Base-by-base conservation (phyloP, 164 flowering plant species). In the Vitis rotundifolia region DNA sequence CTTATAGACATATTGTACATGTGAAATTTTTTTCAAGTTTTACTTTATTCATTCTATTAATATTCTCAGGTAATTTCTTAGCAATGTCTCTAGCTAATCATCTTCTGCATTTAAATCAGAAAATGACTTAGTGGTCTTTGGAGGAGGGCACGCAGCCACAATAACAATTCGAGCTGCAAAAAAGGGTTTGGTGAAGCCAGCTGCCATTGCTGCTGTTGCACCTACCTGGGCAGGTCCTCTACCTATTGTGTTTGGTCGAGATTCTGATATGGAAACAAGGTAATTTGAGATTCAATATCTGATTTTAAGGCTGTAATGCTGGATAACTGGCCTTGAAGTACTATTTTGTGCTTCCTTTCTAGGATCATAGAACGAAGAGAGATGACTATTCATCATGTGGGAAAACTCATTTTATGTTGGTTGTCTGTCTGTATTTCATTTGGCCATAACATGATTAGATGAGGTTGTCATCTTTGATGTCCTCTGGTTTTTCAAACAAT, bases 201-300 rank as follows among this genome's bases (percentile, higher is more conserved):
- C 82, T 52, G 94, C 91, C 12, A 84, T 92, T 80, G 97, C 97
- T 79, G 94, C 99, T 74, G 82, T 94, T 72, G 95, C 99, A 61
- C 99, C 97, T 31, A 94, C 99, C 26, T 94, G 97, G 99, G 90
- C 97, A 64, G 97, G 99, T 73, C 97, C 99, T 11, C 97, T 94
- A 71, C 97, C 99, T 15, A 94, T 94, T 64, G 97, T 94, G 51
- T 94, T 94, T 82, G 97, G 99, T 69, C 86, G 95, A 76, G 93
- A 87, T 78, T 87, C 97, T 14, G 83, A 72, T 76, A 91, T 91
- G 97, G 95, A 92, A 77, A 71, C 90, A 58, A 92, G 97, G 97
- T 94, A 88, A 62, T n/a, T 37, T 50, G 18, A 55, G 64, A 14
- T 50, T 61, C 26, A 62, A 28, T 55, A 26, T 54, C 8, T 15